Conservation (phyloP, 2,329 filamentous ascomycete genomes). For the Epichloe brachyelytri region DNA sequence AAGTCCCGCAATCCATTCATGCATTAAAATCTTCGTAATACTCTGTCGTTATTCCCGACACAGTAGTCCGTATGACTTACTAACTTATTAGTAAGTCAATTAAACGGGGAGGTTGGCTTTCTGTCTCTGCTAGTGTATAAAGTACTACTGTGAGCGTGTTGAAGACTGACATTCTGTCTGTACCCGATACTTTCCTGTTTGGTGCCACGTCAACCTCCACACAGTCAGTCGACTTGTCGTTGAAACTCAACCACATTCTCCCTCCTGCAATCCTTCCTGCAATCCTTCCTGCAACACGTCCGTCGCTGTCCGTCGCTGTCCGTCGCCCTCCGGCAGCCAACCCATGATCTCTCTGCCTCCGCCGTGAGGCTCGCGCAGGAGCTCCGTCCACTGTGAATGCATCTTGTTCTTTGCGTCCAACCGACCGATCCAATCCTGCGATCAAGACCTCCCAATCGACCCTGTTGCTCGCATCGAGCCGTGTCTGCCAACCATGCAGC, state of each 20-base stretch:
- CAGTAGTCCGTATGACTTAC: too few species aligned
- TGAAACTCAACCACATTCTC: neutral
- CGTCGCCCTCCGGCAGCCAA: neutral
- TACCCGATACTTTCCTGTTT: neutral
- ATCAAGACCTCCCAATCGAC: neutral
- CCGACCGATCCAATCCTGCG: neutral
- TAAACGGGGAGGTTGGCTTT: neutral
- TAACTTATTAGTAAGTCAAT: too few species aligned
- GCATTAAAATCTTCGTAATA: too few species aligned
- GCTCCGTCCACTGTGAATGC: slow-evolving; percentile 1
- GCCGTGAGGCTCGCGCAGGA: slow-evolving; percentile 13
- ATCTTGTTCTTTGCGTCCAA: neutral
- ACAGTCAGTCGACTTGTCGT: neutral
- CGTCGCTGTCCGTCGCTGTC: too few species aligned
- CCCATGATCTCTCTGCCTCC: slow-evolving; percentile 11
- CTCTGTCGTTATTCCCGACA: too few species aligned
- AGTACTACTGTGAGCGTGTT: neutral
- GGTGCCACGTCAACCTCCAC: too few species aligned
- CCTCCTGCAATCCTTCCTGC: too few species aligned
- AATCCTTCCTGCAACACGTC: too few species aligned
- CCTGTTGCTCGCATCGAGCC: neutral
- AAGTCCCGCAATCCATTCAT: too few species aligned
- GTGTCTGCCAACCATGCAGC: slow-evolving; percentile 11
- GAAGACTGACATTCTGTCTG: neutral
- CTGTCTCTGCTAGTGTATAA: neutral